Evolutionary conservation across 2,329 filamentous ascomycete species (phyloP), one percentile per base, ranked within the genome.

Genomic region (Colletotrichum cuscutae): DNA sequence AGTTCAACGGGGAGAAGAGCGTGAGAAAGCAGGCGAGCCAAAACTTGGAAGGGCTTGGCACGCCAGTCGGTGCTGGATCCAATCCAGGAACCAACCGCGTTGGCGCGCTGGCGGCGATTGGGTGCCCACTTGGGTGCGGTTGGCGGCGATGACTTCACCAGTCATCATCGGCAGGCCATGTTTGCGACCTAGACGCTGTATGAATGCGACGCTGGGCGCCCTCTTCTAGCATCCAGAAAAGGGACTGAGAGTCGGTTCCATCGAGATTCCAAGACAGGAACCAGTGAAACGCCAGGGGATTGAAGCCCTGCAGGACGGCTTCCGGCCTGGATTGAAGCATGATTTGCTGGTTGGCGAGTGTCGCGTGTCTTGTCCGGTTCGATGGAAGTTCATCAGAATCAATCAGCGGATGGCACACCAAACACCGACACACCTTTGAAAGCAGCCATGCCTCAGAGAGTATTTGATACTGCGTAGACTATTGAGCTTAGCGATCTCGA

Each of bases 121-220:
- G 70, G 52, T 69, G 65, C 59, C 63, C 46, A 62, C 58, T 53
- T 58, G 46, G 24, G 11, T 54, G 53, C 53, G 26, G 24, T 24
- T 49, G 65, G 64, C 56, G n/a, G 70, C 65, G 70, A 74, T 74
- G 72, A 74, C 72, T 67, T 74, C 72, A 74, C 72, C 30, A 37
- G 28, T 73, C 72, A 74, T 74, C 72, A 74, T 74, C 70, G 49
- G 52, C 37, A 65, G 65, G 35, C 54, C 70, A 71, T 35, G n/a
- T 60, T 61, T 59, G 32, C 54, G 5, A 70, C 52, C 59, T 32
- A 22, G 65, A 26, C 42, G 59, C 59, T 35, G 32, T 49, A 49
- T 42, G 32, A 56, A 60, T 70, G 66, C 59, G 28, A 65, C 59
- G 58, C n/a, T 65, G 37, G 52, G 26, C 35, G 54, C 22, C 30